Conservation (phyloP, 2,329 filamentous ascomycete species). For the Karstenula rhodostoma region DNA sequence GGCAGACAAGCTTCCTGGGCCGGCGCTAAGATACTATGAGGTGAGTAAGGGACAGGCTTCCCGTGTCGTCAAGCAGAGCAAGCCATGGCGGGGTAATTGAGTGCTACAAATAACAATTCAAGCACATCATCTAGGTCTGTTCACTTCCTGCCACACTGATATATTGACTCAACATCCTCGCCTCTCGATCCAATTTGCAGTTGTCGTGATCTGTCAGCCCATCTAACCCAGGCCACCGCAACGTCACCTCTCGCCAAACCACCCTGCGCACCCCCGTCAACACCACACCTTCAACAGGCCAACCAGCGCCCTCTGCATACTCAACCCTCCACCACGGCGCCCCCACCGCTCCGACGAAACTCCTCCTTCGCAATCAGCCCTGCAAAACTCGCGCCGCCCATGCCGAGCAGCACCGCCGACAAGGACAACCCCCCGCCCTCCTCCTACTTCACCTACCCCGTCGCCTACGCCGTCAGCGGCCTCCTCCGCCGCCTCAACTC, state of each 20-base stretch:
- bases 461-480: constrained; percentile 58
- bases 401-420: constrained; percentile 34
- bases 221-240: neutral
- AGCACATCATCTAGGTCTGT: neutral
- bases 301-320: constrained; percentile 1
- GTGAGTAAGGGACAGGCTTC: constrained; percentile 18
- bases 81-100: neutral
- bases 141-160: neutral
- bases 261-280: neutral
- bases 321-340: constrained; percentile 14
- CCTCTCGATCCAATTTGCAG: neutral
- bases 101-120: neutral
- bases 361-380: constrained; percentile 14
- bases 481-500: constrained; percentile 57
- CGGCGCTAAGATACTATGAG: constrained; percentile 31
- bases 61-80: constrained; percentile 24
- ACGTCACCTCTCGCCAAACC: constrained; percentile 11
- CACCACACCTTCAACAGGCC: constrained; percentile 1
- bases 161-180: neutral
- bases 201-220: neutral
- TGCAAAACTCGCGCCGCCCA: constrained; percentile 25
- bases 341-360: constrained; percentile 1
- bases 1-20: constrained; percentile 40
- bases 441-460: constrained; percentile 59
- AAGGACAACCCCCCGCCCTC: constrained; percentile 32